These are phyloP conservation scores for Ophiostoma triangulosporum DNA, from an alignment of 2,329 filamentous ascomycete species.

Conservation along the genomic window DNA sequence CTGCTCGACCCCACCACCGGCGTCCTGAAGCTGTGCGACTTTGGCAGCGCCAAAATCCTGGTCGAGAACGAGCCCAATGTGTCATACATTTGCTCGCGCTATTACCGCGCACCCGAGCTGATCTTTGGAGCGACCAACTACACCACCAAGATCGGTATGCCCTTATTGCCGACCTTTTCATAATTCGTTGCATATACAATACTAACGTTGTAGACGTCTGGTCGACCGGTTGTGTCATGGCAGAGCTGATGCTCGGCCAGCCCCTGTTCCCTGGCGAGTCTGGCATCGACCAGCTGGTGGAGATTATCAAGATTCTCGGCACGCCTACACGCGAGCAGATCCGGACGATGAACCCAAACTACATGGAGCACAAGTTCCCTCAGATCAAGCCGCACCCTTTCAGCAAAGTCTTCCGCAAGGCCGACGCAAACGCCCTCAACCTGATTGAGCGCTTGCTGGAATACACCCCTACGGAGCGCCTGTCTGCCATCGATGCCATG, in stretches of 20 bases:
- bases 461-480: conserved; percentile 91
- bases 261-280: conserved; percentile 96
- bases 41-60: conserved; percentile 95
- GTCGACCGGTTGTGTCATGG: conserved; percentile 99
- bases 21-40: conserved; percentile 94
- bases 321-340: conserved; percentile 97
- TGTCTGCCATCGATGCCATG: conserved; percentile 92
- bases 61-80: conserved; percentile 99
- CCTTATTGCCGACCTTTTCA: background rate
- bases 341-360: conserved; percentile 99
- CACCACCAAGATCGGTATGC: conserved; percentile 96
- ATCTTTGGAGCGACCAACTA: conserved; percentile 99
- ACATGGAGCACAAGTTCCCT: conserved; percentile 99
- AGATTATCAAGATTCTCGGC: conserved; percentile 98
- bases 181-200: too few relatives aligned
- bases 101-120: conserved; percentile 94
- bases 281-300: conserved; percentile 93
- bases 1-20: conserved; percentile 83
- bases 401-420: conserved; percentile 98
- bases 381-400: conserved; percentile 99
- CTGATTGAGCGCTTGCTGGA: conserved; percentile 87
- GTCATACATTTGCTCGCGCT: conserved; percentile 97
- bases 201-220: conserved; percentile 61
- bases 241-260: conserved; percentile 96
- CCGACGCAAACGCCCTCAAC: conserved; percentile 83